Evolutionary conservation across 441 rosid species (phyloP).

Genomic region (Euphorbia corollata): DNA sequence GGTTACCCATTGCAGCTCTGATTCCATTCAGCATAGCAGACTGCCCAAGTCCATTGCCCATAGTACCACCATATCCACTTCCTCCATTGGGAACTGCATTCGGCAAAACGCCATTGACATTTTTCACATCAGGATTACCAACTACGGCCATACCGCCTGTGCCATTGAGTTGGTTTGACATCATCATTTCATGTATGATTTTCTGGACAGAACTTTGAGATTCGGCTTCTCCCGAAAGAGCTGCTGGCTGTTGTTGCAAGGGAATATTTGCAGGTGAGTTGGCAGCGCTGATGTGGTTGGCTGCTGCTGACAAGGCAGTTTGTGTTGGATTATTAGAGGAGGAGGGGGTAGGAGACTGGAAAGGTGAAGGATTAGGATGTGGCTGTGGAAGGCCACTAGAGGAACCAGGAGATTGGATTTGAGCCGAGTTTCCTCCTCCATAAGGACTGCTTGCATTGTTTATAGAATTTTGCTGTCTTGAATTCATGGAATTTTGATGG

Average conservation of each 20-base stretch:
- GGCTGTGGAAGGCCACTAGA: slow-evolving; percentile 28
- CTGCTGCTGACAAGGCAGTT: no score
- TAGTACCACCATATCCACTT: slow-evolving; percentile 39
- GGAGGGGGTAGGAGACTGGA: no score
- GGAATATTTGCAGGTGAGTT: slow-evolving; percentile 14
- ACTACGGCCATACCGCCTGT: slow-evolving; percentile 52
- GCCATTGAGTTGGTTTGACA: slow-evolving; percentile 60
- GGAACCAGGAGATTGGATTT: slow-evolving; percentile 61
- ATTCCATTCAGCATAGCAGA: slow-evolving; percentile 58
- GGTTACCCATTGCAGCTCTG: slow-evolving; percentile 49
- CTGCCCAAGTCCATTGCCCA: slow-evolving; percentile 59
- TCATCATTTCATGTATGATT: slow-evolving; percentile 64
- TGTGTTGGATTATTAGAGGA: no score
- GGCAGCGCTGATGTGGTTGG: no score
- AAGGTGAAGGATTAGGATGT: slow-evolving; percentile 16
- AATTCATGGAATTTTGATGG: slow-evolving; percentile 84
- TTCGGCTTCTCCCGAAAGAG: slow-evolving; percentile 55
- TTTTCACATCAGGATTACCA: slow-evolving; percentile 56
- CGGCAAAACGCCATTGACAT: slow-evolving; percentile 42
- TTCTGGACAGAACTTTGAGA: slow-evolving; percentile 80
- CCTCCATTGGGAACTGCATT: slow-evolving; percentile 34
- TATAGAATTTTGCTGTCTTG: slow-evolving; percentile 65
- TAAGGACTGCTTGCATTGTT: slow-evolving; percentile 72
- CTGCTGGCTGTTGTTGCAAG: not conserved
- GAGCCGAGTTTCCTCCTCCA: slow-evolving; percentile 55